phyloP scores from a whole-genome alignment of 2,329 filamentous ascomycete genomes.

The Zymoseptoria pseudotritici region DNA sequence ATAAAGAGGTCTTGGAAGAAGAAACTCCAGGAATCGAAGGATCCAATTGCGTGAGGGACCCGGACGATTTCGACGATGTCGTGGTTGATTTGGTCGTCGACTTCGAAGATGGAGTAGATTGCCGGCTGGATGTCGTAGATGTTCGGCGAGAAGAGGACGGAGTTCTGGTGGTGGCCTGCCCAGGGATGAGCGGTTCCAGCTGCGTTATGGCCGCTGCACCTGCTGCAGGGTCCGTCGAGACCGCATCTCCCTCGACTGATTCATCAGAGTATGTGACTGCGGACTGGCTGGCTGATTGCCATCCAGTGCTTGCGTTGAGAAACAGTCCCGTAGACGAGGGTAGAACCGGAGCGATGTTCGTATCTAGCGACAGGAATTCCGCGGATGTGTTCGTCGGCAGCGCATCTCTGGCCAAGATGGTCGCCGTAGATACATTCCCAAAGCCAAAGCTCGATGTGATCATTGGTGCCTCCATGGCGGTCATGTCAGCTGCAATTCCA shows the following conservation, averaged over 20 bases:
- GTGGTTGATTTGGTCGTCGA: not conserved
- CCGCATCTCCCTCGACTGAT: not conserved
- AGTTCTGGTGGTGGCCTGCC: too few species aligned
- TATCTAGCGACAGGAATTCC: not conserved
- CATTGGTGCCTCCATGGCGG: not conserved
- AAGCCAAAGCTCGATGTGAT: not conserved
- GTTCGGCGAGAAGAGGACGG: not conserved
- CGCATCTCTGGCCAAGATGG: not conserved
- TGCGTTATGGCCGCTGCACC: not conserved
- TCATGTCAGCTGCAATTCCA: slow-evolving; percentile 3
- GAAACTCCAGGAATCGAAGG: not conserved
- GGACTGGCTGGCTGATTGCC: not conserved
- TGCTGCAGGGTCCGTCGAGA: not conserved
- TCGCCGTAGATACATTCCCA: not conserved
- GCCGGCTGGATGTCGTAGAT: not conserved
- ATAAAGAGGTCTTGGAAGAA: not conserved
- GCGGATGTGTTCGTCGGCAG: not conserved
- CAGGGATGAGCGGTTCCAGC: not conserved
- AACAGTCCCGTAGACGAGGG: not conserved
- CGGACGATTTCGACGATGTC: not conserved
- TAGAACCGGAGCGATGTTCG: not conserved
- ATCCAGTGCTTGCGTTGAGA: not conserved
- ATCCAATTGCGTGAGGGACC: not conserved
- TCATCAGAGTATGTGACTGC: not conserved
- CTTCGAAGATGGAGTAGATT: not conserved